Conservation (phyloP, 2,329 filamentous ascomycete species). For the Rhinocladiella mackenziei region DNA sequence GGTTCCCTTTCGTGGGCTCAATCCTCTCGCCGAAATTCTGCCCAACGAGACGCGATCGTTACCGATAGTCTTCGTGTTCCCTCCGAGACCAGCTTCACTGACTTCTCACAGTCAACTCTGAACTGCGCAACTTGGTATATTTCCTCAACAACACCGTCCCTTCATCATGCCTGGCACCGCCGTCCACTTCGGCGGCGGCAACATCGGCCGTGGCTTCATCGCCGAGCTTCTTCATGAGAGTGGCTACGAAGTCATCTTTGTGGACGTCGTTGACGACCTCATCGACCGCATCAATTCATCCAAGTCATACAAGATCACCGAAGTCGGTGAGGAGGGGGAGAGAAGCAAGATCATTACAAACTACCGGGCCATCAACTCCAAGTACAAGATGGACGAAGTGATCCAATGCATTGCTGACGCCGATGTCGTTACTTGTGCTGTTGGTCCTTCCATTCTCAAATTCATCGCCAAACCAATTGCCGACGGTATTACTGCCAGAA, state of each 20-base stretch:
- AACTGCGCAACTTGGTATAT: too few relatives aligned
- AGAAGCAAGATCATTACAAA: conserved; percentile 80
- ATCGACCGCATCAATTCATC: conserved; percentile 74
- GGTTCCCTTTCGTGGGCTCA: not conserved
- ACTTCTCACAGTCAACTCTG: not conserved
- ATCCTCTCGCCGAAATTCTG: not conserved
- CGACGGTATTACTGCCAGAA: conserved; percentile 80
- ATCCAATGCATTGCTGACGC: conserved; percentile 81
- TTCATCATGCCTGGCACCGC: conserved; percentile 51
- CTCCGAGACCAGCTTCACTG: not conserved
- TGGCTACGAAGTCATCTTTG: conserved; percentile 92
- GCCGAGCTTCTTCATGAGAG: conserved; percentile 91
- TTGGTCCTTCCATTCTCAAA: conserved; percentile 91
- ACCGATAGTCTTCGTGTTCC: not conserved
- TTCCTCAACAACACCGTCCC: too few relatives aligned
- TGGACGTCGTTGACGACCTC: conserved; percentile 82
- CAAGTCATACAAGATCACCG: conserved; percentile 82
- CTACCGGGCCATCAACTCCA: conserved; percentile 96
- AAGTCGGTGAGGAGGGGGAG: conserved; percentile 82
- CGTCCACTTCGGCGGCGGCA: conserved; percentile 81
- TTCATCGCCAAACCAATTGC: conserved; percentile 95
- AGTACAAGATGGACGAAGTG: conserved; percentile 73
- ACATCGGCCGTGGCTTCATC: conserved; percentile 83
- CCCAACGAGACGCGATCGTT: conserved; percentile 2
- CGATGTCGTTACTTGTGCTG: conserved; percentile 91